phyloP scores from a whole-genome alignment of 1,139 yeast species.

The Lodderomyces beijingensis region DNA sequence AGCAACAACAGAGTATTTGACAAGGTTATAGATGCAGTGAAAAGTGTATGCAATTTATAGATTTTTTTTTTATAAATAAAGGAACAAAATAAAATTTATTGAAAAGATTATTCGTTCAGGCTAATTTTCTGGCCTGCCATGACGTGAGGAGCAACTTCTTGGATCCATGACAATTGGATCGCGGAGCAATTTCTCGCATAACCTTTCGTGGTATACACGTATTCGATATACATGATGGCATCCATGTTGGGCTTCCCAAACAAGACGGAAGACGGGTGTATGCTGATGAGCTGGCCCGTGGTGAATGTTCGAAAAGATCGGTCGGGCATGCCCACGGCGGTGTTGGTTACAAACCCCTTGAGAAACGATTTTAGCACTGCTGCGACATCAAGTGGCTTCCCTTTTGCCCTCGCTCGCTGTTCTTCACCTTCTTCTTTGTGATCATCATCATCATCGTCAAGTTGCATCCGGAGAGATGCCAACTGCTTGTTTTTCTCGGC shows the following conservation, averaged over 20 bases:
- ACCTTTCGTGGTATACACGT: conserved; percentile 88
- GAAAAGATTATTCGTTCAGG: conserved; percentile 6
- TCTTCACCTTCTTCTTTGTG: conserved; percentile 33
- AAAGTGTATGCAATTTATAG: conserved; percentile 40
- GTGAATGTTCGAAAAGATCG: conserved; percentile 83
- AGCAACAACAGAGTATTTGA: conserved; percentile 61
- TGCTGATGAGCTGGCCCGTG: conserved; percentile 74
- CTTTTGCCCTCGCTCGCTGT: conserved; percentile 15
- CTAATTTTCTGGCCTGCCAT: conserved; percentile 41
- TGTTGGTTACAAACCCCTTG: conserved; percentile 75
- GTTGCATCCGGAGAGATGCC: conserved; percentile 24
- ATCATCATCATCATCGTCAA: conserved; percentile 16
- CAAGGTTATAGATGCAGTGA: conserved; percentile 42
- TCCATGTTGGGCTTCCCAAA: conserved; percentile 76
- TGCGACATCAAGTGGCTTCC: conserved; percentile 47
- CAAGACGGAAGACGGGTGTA: conserved; percentile 88
- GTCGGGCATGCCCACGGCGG: conserved; percentile 95
- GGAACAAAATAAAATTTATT: conserved; percentile 1
- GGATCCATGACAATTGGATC: conserved; percentile 83
- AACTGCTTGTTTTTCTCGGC: conserved; percentile 26
- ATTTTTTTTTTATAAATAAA: background rate
- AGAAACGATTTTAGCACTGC: conserved; percentile 71
- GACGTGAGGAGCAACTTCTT: conserved; percentile 73
- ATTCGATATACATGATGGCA: conserved; percentile 92
- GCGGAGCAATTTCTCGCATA: conserved; percentile 87